Evolutionary conservation across 179 eudicot genomes (phyloP).

Genomic region (Sideroxylon spinosum): DNA sequence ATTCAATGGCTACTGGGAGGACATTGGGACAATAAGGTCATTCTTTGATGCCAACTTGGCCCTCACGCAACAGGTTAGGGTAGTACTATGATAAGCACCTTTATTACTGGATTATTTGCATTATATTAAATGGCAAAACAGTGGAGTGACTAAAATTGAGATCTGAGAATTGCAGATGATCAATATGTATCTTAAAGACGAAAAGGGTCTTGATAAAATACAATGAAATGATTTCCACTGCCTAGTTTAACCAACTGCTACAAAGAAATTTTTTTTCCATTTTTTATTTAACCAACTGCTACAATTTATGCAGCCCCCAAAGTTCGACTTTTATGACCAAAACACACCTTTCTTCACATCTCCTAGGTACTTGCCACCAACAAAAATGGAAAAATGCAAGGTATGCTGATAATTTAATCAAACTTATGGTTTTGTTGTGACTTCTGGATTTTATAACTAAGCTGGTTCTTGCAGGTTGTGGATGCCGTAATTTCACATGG

Average conservation of each 20-base stretch:
- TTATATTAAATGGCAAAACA: not conserved
- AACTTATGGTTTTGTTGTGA: not conserved
- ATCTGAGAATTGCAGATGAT: not conserved
- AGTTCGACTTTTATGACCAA: slow-evolving; percentile 77
- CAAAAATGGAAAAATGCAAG: slow-evolving; percentile 78
- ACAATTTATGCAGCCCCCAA: slow-evolving; percentile 51
- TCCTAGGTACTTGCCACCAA: slow-evolving; percentile 83
- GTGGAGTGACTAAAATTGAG: not conserved
- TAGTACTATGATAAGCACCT: not conserved
- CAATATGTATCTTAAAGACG: not conserved
- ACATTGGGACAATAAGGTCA: slow-evolving; percentile 81
- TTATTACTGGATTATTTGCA: slow-evolving; percentile 6
- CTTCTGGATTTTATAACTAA: not conserved
- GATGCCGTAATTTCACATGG: slow-evolving; percentile 91
- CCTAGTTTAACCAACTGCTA: not conserved
- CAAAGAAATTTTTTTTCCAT: not conserved
- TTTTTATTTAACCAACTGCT: not conserved
- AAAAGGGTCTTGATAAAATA: not conserved
- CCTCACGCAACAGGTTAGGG: slow-evolving; percentile 75
- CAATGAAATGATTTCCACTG: not conserved
- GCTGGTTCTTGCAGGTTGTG: slow-evolving; percentile 46
- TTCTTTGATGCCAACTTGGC: slow-evolving; percentile 94
- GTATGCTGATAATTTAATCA: slow-evolving; percentile 28
- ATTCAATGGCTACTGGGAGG: slow-evolving; percentile 92
- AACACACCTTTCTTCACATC: slow-evolving; percentile 86